Conservation (phyloP, 176 grass and related monocot genomes). For the Triticum aestivum region IWGSC_CS_RefSeq_v2.1 NC_057809.1:540580577-540581076, state of each 20-base stretch:
- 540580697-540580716: neutral
- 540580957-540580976: neutral
- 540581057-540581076: neutral
- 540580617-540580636: constrained; percentile 49
- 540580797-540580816: neutral
- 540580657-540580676: constrained; percentile 59
- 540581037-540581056: neutral
- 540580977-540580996: neutral
- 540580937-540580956: neutral
- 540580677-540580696: constrained; percentile 21
- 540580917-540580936: neutral
- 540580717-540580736: neutral
- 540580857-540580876: neutral
- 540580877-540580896: neutral
- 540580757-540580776: neutral
- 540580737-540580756: neutral
- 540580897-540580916: neutral
- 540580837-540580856: neutral
- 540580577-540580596: constrained; percentile 71
- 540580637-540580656: constrained; percentile 53
- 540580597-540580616: constrained; percentile 48
- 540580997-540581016: too few species aligned
- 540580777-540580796: neutral
- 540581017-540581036: too few species aligned
- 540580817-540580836: neutral